Conservation (phyloP, 345 rosid species). For the Citrus maxima region DNA sequence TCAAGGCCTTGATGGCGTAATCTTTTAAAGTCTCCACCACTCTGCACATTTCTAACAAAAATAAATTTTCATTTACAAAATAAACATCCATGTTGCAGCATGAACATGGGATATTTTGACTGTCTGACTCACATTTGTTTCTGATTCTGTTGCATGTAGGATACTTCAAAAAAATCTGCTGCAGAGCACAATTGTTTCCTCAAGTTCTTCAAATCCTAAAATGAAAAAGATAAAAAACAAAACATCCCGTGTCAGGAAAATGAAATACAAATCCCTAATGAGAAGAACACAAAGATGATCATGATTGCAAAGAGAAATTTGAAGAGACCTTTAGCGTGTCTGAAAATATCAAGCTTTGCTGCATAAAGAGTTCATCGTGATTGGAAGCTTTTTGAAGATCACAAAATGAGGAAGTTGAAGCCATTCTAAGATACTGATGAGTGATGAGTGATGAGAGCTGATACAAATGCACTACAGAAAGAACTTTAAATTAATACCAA, state of each 20-base stretch:
- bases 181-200: conserved; percentile 78
- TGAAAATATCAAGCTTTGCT: conserved; percentile 62
- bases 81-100: neutral
- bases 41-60: conserved; percentile 25
- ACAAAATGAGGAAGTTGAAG: conserved; percentile 38
- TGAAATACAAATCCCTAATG: neutral
- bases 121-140: conserved; percentile 54
- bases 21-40: conserved; percentile 67
- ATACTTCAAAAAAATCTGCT: conserved; percentile 75
- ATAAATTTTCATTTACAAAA: neutral
- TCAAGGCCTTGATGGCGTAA: conserved; percentile 66
- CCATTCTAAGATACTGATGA: conserved; percentile 10
- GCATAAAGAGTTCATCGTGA: conserved; percentile 68
- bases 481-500: neutral
- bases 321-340: conserved; percentile 63
- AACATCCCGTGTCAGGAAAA: neutral
- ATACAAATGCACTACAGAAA: neutral
- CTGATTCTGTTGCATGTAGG: conserved; percentile 52
- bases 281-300: neutral
- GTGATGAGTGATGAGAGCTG: neutral
- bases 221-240: neutral
- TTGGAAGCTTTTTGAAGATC: conserved; percentile 45
- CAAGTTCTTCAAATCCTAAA: conserved; percentile 73
- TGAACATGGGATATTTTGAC: neutral
- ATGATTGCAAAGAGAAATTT: neutral